Conservation (phyloP, 2,329 filamentous ascomycete species). For the Pestalotiopsis sp. region DNA sequence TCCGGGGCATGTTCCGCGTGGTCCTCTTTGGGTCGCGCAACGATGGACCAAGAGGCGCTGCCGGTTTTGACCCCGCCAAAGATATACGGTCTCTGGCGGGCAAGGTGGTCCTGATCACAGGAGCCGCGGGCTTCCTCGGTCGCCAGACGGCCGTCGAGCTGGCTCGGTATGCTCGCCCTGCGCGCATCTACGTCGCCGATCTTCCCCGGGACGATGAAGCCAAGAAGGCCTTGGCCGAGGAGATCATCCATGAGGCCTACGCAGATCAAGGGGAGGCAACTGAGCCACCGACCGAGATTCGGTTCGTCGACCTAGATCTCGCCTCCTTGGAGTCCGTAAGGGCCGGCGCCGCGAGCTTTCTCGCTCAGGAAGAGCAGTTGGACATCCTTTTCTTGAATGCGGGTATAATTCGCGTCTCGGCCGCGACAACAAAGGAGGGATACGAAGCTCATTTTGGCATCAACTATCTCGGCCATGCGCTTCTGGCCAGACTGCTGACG, state of each 20-base stretch:
- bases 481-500: slow-evolving; percentile 26
- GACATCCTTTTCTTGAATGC: slow-evolving; percentile 47
- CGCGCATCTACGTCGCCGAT: slow-evolving; percentile 19
- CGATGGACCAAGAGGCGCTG: slow-evolving; percentile 8
- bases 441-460: slow-evolving; percentile 47
- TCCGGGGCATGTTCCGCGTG: slow-evolving; percentile 12
- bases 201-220: slow-evolving; percentile 12
- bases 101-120: slow-evolving; percentile 11
- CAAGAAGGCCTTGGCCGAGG: slow-evolving; percentile 11
- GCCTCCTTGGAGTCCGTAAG: slow-evolving; percentile 1
- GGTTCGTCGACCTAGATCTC: slow-evolving; percentile 5
- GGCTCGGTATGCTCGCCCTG: slow-evolving; percentile 16
- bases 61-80: slow-evolving; percentile 15
- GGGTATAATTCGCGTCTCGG: neutral
- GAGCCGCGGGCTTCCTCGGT: slow-evolving; percentile 7
- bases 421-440: slow-evolving; percentile 33
- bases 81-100: slow-evolving; percentile 17
- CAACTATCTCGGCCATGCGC: slow-evolving; percentile 46
- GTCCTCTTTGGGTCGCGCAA: slow-evolving; percentile 16
- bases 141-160: slow-evolving; percentile 18
- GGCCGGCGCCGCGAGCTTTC: slow-evolving; percentile 13
- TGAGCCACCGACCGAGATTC: slow-evolving; percentile 5
- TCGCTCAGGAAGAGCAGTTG: slow-evolving; percentile 23
- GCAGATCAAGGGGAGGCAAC: neutral
- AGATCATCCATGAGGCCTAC: slow-evolving; percentile 14